Evolutionary conservation across 2,329 filamentous ascomycete species (phyloP), one percentile per base, ranked within the genome.

Genomic region (Parafenestella ontariensis): DNA sequence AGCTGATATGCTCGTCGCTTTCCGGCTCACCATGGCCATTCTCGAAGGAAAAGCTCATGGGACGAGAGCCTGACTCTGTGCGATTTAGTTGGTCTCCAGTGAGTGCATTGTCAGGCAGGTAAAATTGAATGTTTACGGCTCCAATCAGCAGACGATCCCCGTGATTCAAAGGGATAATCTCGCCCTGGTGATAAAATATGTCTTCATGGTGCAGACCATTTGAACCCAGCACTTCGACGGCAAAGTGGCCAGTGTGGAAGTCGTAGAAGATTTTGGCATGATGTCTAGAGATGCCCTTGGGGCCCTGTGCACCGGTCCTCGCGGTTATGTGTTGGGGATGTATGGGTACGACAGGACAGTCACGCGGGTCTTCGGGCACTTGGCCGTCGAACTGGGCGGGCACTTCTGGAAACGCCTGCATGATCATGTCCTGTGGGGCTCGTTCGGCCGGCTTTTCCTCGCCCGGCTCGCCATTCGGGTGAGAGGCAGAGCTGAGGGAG

Each of bases 261-360:
- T 90, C 89, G 76, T 88, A 93, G 42, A 84, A 79, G 62, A 94
- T 91, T 65, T 87, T 88, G 44, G 91, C 79, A 71, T 94, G 90
- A 63, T 89, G 80, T 56, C 89, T 82, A 3, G 90, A 93, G 49
- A 93, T 92, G 46, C 84, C 85, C 68, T 89, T 90, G 46, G 89
- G 90, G 2, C 85, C 83, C 56, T 86, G 85, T 44, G 85, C 80
- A 5, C 83, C 83, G 1, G 64, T 65, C 40, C 61, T 59, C 21
- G 65, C 65, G 34, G 61, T 68, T 41, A 75, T 64, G 46, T 71
- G 62, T 49, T 73, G 86, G 3, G 89, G 90, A 71, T 92, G 90
- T 40, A 93, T 90, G 29, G 86, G 85, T 44, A 92, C 82, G 53
- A 90, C 83, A 3, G 88, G 86, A 50, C 87, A 84, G 52, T 87